Conservation (phyloP, 2,329 filamentous ascomycete genomes). For the Ophiostoma montium region DNA sequence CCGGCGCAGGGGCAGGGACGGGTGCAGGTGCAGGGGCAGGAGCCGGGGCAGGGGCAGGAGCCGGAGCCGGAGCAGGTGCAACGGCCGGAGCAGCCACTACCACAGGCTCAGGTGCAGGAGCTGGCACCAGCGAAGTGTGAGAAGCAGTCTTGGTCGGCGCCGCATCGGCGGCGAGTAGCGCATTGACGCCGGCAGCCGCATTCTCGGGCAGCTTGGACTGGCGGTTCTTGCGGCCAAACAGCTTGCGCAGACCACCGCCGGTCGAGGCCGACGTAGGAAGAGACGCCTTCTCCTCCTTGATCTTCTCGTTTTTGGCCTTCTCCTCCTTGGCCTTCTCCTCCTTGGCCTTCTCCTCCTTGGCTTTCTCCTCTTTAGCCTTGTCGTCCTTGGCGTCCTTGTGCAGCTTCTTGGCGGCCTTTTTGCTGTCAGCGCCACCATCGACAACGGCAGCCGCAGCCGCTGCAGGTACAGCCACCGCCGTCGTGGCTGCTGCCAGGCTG, state of each 20-base stretch:
- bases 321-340: slow-evolving; percentile 10
- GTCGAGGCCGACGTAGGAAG: slow-evolving; percentile 9
- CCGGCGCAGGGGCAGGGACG: slow-evolving; percentile 16
- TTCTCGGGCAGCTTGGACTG: slow-evolving; percentile 42
- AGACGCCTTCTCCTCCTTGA: slow-evolving; percentile 19
- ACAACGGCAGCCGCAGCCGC: slow-evolving; percentile 23
- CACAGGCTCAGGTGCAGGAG: background rate
- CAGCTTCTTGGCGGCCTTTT: slow-evolving; percentile 37
- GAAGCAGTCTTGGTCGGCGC: background rate
- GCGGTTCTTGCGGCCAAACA: slow-evolving; percentile 51
- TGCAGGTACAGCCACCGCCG: slow-evolving; percentile 16
- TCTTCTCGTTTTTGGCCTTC: too few relatives aligned
- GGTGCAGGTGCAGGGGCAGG: slow-evolving; percentile 12
- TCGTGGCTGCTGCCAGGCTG: slow-evolving; percentile 8
- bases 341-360: slow-evolving; percentile 11
- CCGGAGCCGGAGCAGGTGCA: slow-evolving; percentile 4
- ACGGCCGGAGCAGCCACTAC: too few relatives aligned
- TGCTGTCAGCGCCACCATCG: slow-evolving; percentile 29
- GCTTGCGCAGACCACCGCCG: slow-evolving; percentile 44
- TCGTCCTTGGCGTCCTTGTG: slow-evolving; percentile 33
- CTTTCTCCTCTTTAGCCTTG: slow-evolving; percentile 15
- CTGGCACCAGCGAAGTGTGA: background rate
- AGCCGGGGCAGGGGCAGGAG: slow-evolving; percentile 13
- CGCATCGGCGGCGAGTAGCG: slow-evolving; percentile 28
- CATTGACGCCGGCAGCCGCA: slow-evolving; percentile 35